Conservation (phyloP, 116 monocot species). For the Trichopus zeylanicus region DNA sequence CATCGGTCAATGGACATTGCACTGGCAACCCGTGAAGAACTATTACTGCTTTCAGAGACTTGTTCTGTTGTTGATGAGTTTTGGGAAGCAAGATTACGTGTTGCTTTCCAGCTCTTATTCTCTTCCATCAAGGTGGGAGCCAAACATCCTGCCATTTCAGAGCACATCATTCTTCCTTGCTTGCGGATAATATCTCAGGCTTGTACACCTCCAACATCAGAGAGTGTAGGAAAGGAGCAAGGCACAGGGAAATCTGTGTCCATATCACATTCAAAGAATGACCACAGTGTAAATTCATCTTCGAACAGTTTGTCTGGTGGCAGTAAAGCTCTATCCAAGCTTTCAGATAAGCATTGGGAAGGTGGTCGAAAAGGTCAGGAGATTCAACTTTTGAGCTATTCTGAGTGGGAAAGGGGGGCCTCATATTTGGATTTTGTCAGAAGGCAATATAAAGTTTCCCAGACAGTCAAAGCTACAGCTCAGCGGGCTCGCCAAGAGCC, state of each 20-base stretch:
- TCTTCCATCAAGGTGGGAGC: conserved; percentile 90
- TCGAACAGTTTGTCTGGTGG: conserved; percentile 18
- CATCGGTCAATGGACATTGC: conserved; percentile 96
- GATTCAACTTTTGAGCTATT: conserved; percentile 75
- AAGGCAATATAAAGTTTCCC: conserved; percentile 81
- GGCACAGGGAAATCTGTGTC: conserved; percentile 31
- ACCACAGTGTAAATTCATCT: conserved; percentile 13
- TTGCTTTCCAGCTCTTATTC: conserved; percentile 90
- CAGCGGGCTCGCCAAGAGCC: conserved; percentile 51
- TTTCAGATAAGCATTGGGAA: conserved; percentile 43
- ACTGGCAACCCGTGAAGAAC: conserved; percentile 82
- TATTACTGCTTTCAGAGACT: conserved; percentile 78
- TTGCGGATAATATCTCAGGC: conserved; percentile 96
- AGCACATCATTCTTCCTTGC: conserved; percentile 96
- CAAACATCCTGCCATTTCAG: conserved; percentile 94
- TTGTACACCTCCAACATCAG: conserved; percentile 88
- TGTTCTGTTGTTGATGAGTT: conserved; percentile 92
- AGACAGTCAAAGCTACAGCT: conserved; percentile 43
- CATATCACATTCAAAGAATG: conserved; percentile 43
- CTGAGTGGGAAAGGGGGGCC: conserved; percentile 94
- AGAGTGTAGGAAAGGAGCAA: conserved; percentile 55
- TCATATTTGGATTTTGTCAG: conserved; percentile 98
- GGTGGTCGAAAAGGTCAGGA: conserved; percentile 45
- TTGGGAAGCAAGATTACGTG: conserved; percentile 88
- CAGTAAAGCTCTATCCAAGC: conserved; percentile 31